phyloP scores from a whole-genome alignment of 768 basidiomycete species.

The Lentinula raphanica region DNA sequence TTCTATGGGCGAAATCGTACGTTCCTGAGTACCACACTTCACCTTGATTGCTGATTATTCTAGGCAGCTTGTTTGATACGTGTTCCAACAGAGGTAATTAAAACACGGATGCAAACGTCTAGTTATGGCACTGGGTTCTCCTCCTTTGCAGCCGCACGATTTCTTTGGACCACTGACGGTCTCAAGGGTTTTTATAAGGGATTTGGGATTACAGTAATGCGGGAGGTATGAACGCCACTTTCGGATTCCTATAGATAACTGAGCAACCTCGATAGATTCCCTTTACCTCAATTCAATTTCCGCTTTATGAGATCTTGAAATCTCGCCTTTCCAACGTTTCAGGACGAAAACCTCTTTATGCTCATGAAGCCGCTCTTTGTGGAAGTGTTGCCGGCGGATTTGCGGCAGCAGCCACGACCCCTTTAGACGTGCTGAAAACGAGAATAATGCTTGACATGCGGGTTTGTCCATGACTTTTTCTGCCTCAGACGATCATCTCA shows the following conservation, averaged over 20 bases:
- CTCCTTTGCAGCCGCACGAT: constrained; percentile 53
- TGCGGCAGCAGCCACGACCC: constrained; percentile 88
- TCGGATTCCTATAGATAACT: background rate
- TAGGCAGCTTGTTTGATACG: constrained; percentile 88
- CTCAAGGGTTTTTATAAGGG: constrained; percentile 82
- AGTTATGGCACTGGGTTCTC: constrained; percentile 60
- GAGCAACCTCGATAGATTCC: constrained; percentile 60
- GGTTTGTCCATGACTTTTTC: no score
- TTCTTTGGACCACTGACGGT: constrained; percentile 59
- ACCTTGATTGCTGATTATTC: background rate
- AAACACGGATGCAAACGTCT: constrained; percentile 86
- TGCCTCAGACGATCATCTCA: no score
- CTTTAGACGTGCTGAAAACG: constrained; percentile 94
- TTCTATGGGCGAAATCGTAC: constrained; percentile 31
- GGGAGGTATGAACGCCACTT: constrained; percentile 44
- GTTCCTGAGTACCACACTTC: background rate
- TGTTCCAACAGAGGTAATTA: constrained; percentile 95
- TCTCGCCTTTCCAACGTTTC: constrained; percentile 50
- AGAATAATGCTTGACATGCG: constrained; percentile 91
- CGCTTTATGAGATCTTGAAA: constrained; percentile 89
- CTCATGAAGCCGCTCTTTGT: constrained; percentile 79
- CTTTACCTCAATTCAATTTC: constrained; percentile 94
- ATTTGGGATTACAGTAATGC: constrained; percentile 71
- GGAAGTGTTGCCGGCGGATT: constrained; percentile 88
- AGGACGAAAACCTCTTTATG: constrained; percentile 52